Percentiles rank a stretch among this genome's conserved stretches.
Evolutionary conservation across 1,284 basidiomycete species (phyloP).

Genomic region (Naganishia liquefaciens): DNA sequence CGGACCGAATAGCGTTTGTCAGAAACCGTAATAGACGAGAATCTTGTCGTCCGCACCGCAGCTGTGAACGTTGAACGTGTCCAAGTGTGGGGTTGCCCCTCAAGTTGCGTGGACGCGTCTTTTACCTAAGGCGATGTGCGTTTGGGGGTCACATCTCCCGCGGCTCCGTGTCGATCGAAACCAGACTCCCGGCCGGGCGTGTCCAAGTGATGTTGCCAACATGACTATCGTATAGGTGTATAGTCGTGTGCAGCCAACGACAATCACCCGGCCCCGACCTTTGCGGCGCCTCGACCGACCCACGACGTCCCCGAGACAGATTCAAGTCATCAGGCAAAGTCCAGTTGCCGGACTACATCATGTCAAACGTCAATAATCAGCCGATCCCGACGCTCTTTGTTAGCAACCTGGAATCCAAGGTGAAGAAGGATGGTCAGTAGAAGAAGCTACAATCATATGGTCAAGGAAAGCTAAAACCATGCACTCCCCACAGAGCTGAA

Average conservation of each 20-base stretch:
- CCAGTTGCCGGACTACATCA: background rate
- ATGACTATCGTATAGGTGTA: background rate
- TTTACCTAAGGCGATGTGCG: no score
- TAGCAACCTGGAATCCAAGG: slow-evolving; percentile 90
- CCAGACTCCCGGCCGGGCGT: no score
- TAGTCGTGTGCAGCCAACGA: background rate
- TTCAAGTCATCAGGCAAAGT: background rate
- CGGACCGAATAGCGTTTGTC: no score
- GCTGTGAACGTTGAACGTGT: no score
- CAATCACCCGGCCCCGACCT: background rate
- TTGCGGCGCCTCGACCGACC: background rate
- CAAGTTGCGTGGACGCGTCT: no score
- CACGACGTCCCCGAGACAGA: background rate
- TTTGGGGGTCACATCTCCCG: no score
- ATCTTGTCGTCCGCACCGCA: no score
- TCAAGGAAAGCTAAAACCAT: background rate
- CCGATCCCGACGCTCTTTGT: slow-evolving; percentile 90
- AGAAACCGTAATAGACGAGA: no score
- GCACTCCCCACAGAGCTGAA: slow-evolving; percentile 65
- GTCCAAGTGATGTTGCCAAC: background rate
- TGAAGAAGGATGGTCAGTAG: slow-evolving; percentile 74
- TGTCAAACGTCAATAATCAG: slow-evolving; percentile 49
- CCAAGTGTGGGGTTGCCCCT: no score
- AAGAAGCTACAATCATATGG: background rate
- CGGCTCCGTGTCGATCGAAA: no score